Evolutionary conservation across 2,329 filamentous ascomycete genomes (phyloP), one percentile per base, ranked within the genome.

Genomic region (Aspergillus sp.): DNA sequence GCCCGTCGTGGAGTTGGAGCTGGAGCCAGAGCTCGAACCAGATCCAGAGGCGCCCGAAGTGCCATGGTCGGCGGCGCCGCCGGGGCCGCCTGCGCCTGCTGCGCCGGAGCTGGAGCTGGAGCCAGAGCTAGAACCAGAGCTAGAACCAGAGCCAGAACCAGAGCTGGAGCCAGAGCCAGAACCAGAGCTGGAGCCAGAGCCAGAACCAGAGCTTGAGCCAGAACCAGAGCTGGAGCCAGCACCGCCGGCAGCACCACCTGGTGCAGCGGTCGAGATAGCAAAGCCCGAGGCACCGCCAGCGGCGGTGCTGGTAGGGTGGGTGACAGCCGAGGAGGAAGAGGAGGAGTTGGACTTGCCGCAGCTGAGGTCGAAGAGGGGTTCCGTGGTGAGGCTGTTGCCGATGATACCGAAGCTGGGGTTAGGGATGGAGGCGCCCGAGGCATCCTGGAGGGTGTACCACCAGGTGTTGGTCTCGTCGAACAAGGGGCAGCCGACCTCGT

Each of bases 401-500:
- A 71, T 64, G 41, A 76, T 50, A 50, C 71, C 73, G 57, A 76
- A 76, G 60, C 68, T 72, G 44, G 71, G 71, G 62, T 58, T 69
- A 41, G 69, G 65, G n/a, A 61, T 57, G 25, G 31, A 32, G n/a
- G 55, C 32, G 41, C 57, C 58, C 45, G 16, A 42, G 3, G 61
- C 63, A 45, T 75, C 72, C 58, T 72, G 67, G 23, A 74, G 67
- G 34, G 67, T 72, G 67, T 74, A 75, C 72, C 72, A 75, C 70
- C 70, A 75, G 54, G 69, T 74, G 67, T 75, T 74, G 66, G 64
- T 62, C 41, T 62, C 60, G 49, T 64, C 68, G 59, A 75, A 70
- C 25, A 75, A 71, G 50, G 81, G 77, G 79, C 91, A 96, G 48
- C 85, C 88, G 48, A 93, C 88, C 43, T 87, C 77, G 62, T 89